These are phyloP conservation scores for Tetrahymena elliotti DNA, from an alignment of 73 alveolate species.

Conservation along the genomic window DNA sequence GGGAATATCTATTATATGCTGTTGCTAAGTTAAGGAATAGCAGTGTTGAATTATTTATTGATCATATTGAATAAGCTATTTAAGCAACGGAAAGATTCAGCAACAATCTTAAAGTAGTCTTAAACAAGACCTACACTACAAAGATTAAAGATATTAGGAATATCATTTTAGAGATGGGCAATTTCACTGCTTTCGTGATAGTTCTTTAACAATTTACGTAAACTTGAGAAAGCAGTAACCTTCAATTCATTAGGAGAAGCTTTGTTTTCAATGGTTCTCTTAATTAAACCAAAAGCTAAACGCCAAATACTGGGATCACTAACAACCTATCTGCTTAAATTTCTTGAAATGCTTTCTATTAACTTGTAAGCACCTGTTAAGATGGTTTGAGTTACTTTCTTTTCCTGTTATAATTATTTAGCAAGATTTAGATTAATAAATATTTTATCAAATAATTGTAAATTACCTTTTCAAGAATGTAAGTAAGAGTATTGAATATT, in stretches of 20 bases:
- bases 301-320: background rate
- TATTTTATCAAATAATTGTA: no score
- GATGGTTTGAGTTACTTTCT: background rate
- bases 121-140: background rate
- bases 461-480: background rate
- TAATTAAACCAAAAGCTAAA: background rate
- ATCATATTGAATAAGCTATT: background rate
- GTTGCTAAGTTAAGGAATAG: background rate
- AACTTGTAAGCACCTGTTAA: background rate
- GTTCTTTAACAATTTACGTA: background rate
- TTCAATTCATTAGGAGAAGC: background rate
- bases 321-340: background rate
- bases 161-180: background rate
- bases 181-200: background rate
- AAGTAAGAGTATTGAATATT: background rate
- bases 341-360: background rate
- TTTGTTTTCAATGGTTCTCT: background rate
- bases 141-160: background rate
- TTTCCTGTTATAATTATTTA: background rate
- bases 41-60: background rate
- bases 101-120: background rate
- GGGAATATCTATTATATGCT: background rate
- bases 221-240: background rate
- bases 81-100: background rate
- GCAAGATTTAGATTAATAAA: no score